Evolutionary conservation across 345 rosid genomes (phyloP), one percentile per base, ranked within the genome.

Genomic region (Pugionium dolabratum): DNA sequence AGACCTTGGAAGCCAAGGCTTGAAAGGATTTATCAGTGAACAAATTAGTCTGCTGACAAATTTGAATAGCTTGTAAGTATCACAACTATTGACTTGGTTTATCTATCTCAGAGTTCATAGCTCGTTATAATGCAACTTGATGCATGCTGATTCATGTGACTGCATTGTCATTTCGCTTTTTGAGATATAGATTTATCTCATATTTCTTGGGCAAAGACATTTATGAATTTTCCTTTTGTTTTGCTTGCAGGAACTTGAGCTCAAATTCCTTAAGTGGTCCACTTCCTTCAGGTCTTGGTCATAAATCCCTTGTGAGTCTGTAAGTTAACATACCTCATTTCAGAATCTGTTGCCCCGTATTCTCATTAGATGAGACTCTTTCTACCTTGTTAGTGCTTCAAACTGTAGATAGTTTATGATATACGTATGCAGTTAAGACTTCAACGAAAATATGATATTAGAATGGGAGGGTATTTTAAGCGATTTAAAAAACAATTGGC

Each of bases 21-120:
- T 95, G 82, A 89, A 84, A 83, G 99, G 99, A 43, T 82, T 50
- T 63, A 81, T 91, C 47, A 85, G 94, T 65, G 96, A 88, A 61
- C 83, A 83, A 77, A 91, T 95, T 69, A 71, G 88, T 73, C 94
- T 83, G 66, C 78, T 95, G 73, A 75, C 85, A 32, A 50, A 95
- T 78, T 83, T 95, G 89, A 85, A 84, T 73, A 78, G 81, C 85
- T 68, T 95, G 99, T 95, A 85, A 87, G 99, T 82, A 76, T 79
- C 79, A 18, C 18, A 54, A 1, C 29, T 61, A n/a, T 32, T 49
- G 63, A 41, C 30, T 49, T 80, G 32, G 49, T 26, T 9, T 66
- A 30, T 59, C 25, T 44, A 30, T 66, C 26, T 53, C 50, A 9
- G 43, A 59, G 49, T 25, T 53, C 56, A 25, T 43, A 35, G 18